These are phyloP conservation scores for Leishmania turanica DNA, from an alignment of 208 protist genomes.

Conservation along the genomic window DNA sequence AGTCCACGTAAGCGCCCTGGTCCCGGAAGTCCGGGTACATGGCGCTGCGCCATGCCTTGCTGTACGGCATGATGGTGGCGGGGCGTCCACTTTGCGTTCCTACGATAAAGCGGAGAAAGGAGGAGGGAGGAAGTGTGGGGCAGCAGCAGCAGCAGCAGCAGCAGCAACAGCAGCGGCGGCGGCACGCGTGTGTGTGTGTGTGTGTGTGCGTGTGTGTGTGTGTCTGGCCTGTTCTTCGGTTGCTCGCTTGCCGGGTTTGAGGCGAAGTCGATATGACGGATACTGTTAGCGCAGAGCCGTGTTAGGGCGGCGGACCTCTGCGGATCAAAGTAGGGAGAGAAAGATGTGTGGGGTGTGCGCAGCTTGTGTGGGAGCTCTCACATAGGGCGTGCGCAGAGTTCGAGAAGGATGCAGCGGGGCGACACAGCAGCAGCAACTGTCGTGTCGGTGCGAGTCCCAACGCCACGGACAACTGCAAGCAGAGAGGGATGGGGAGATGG, in stretches of 20 bases:
- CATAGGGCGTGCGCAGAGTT: neutral
- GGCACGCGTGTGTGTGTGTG: neutral
- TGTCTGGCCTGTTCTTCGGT: neutral
- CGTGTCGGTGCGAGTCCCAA: neutral
- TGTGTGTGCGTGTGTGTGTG: too few species aligned
- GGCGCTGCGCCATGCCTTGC: slow-evolving; percentile 82
- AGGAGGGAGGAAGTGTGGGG: neutral
- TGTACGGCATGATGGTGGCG: slow-evolving; percentile 66
- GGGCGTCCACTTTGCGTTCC: neutral
- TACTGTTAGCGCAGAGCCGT: neutral
- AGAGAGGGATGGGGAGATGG: neutral
- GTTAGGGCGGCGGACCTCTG: neutral
- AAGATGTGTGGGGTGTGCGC: neutral
- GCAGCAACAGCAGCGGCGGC: too few species aligned
- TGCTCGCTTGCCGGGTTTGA: neutral
- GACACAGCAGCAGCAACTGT: neutral
- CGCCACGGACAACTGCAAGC: neutral
- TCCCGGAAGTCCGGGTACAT: slow-evolving; percentile 88
- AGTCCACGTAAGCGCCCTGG: slow-evolving; percentile 81
- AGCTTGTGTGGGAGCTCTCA: neutral
- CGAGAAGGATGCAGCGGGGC: neutral
- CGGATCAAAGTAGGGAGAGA: neutral
- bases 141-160: neutral
- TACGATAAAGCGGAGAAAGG: neutral
- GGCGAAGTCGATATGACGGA: neutral